Percentiles rank a stretch among this genome's conserved stretches.
Evolutionary conservation across 345 rosid genomes (phyloP).

Genomic region (Erysimum cheiranthoides): DNA sequence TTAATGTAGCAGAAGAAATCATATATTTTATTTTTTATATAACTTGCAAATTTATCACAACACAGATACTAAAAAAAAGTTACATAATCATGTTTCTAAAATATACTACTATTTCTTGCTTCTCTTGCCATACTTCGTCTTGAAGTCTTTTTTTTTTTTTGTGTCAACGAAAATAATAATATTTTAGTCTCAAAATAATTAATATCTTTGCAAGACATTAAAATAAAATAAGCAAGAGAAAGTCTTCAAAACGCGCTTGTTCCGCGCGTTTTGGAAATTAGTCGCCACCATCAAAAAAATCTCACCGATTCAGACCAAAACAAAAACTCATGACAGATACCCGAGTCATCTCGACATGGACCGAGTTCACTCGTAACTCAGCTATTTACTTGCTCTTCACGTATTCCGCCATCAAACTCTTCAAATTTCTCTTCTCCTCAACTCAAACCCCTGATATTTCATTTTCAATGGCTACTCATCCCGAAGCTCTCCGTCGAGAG

Average conservation of each 20-base stretch:
- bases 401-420: constrained; percentile 42
- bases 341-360: constrained; percentile 37
- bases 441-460: constrained; percentile 40
- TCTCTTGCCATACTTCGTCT: too few relatives aligned
- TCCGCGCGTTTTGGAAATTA: constrained; percentile 18
- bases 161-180: too few relatives aligned
- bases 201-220: too few relatives aligned
- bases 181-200: too few relatives aligned
- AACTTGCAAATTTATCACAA: too few relatives aligned
- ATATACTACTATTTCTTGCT: too few relatives aligned
- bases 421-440: constrained; percentile 38
- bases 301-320: constrained; percentile 15
- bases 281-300: neutral
- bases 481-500: constrained; percentile 58
- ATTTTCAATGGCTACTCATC: constrained; percentile 42
- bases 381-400: constrained; percentile 45
- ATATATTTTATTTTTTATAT: too few relatives aligned
- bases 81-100: too few relatives aligned
- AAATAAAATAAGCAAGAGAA: too few relatives aligned
- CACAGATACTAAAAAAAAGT: too few relatives aligned
- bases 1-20: too few relatives aligned
- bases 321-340: neutral
- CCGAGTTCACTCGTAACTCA: constrained; percentile 52
- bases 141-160: too few relatives aligned
- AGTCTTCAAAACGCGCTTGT: constrained; percentile 4